Percentiles rank a stretch among this genome's conserved stretches.
Conservation (phyloP, 2,329 filamentous ascomycete species). For the Diaporthe australafricana region DNA sequence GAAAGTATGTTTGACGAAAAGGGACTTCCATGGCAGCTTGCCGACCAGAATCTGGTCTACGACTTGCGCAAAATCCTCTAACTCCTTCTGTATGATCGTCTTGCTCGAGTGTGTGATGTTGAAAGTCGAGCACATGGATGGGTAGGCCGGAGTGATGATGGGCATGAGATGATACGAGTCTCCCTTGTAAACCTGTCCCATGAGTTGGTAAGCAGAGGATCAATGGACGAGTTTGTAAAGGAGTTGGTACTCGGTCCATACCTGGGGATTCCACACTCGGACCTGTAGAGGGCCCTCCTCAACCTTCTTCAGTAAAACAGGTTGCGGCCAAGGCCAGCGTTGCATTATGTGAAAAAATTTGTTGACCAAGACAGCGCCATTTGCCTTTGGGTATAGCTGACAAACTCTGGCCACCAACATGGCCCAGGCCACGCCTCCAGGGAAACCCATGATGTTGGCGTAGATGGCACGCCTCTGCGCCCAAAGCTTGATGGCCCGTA, state of each 20-base stretch:
- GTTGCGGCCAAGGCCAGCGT: conserved; percentile 93
- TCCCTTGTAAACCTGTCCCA: conserved; percentile 74
- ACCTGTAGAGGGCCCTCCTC: conserved; percentile 85
- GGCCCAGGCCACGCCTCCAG: conserved; percentile 96
- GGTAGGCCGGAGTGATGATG: conserved; percentile 96
- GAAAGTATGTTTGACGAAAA: conserved; percentile 92
- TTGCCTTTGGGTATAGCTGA: conserved; percentile 94
- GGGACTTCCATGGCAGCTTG: conserved; percentile 83
- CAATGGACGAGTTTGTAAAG: background rate
- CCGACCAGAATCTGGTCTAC: conserved; percentile 83
- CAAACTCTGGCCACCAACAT: conserved; percentile 97
- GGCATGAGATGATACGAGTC: conserved; percentile 95
- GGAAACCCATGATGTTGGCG: conserved; percentile 95
- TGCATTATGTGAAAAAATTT: conserved; percentile 96
- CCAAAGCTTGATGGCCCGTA: conserved; percentile 96
- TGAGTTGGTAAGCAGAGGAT: conserved; percentile 38
- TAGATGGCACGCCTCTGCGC: conserved; percentile 93
- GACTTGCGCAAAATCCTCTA: conserved; percentile 81
- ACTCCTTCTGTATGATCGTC: conserved; percentile 83
- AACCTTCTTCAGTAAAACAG: conserved; percentile 89
- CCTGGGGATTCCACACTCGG: conserved; percentile 94
- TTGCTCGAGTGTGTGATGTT: conserved; percentile 91
- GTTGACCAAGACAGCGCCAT: conserved; percentile 86
- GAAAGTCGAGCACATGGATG: conserved; percentile 97
- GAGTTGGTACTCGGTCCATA: conserved; percentile 51